These are phyloP conservation scores for Zymoseptoria ardabiliae DNA, from an alignment of 2,329 filamentous ascomycete genomes.

Conservation along the genomic window DNA sequence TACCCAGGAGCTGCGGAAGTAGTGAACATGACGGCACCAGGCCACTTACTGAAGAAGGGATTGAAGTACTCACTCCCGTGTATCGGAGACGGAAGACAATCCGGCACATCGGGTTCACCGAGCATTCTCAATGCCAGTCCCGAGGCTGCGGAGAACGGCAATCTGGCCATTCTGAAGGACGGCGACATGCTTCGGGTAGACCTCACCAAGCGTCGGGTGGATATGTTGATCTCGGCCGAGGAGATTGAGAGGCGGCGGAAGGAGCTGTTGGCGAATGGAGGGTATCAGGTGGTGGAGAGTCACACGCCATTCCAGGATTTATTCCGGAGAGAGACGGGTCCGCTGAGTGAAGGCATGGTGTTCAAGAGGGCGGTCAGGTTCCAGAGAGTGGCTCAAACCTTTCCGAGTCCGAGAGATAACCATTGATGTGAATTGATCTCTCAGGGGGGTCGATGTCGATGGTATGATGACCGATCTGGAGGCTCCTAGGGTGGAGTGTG, in stretches of 20 bases:
- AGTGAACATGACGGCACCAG: conserved; percentile 29
- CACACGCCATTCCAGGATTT: conserved; percentile 28
- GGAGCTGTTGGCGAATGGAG: conserved; percentile 22
- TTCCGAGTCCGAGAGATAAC: conserved; percentile 23
- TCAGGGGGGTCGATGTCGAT: too few relatives aligned
- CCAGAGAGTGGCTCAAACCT: conserved; percentile 23
- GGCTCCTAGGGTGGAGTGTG: too few relatives aligned
- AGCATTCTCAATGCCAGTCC: conserved; percentile 51
- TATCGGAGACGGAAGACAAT: conserved; percentile 50
- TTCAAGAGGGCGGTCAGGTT: conserved; percentile 21
- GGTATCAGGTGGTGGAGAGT: conserved; percentile 21
- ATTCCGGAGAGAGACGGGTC: conserved; percentile 25
- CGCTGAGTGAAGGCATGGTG: conserved; percentile 28
- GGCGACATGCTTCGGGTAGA: conserved; percentile 47
- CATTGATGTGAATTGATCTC: conserved; percentile 15
- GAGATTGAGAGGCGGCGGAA: conserved; percentile 37
- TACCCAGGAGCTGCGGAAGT: conserved; percentile 28
- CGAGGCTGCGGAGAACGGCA: conserved; percentile 49
- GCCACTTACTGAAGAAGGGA: conserved; percentile 22
- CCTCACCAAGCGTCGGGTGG: conserved; percentile 42
- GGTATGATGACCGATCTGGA: too few relatives aligned
- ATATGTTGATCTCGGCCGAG: conserved; percentile 39
- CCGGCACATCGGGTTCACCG: conserved; percentile 48
- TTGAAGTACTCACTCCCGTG: conserved; percentile 40
- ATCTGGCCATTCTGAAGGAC: conserved; percentile 44